Conservation (phyloP, 768 basidiomycete genomes). For the Gloeophyllum trabeum region DNA sequence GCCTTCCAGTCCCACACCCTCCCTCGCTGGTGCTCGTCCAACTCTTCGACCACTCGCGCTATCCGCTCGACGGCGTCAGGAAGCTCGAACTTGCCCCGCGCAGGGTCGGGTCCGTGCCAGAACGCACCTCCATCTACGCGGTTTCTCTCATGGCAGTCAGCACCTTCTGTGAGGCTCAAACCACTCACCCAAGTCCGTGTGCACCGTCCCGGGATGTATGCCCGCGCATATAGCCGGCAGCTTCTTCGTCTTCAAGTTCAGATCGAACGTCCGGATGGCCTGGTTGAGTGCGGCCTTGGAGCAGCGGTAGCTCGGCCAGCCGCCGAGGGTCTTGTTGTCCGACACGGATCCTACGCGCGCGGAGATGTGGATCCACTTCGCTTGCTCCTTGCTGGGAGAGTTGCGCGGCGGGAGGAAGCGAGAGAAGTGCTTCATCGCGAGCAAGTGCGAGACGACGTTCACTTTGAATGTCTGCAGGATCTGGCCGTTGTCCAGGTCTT, state of each 20-base stretch:
- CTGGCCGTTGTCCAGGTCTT: conserved; percentile 30
- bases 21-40: conserved; percentile 31
- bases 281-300: conserved; percentile 58
- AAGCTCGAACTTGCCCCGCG: conserved; percentile 28
- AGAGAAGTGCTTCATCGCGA: conserved; percentile 52
- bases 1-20: conserved; percentile 50
- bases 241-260: conserved; percentile 36
- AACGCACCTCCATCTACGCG: too few species aligned
- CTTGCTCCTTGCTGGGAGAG: conserved; percentile 10
- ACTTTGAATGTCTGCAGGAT: conserved; percentile 37
- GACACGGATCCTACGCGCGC: conserved; percentile 48
- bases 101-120: too few species aligned
- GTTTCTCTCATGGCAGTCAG: too few species aligned
- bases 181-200: conserved; percentile 46
- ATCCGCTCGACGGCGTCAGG: conserved; percentile 36
- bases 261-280: conserved; percentile 48
- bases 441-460: conserved; percentile 49
- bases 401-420: conserved; percentile 34
- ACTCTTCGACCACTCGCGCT: conserved; percentile 29
- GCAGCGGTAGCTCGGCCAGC: conserved; percentile 53
- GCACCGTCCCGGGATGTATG: conserved; percentile 50
- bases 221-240: conserved; percentile 39
- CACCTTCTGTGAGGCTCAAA: too few species aligned
- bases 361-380: conserved; percentile 51
- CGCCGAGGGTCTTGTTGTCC: conserved; percentile 45